A percentile compares a stretch with the other conserved stretches of the same genome.
These are phyloP conservation scores for Sanghuangporus weigelae DNA, from an alignment of 1,284 basidiomycete species.

Conservation along the genomic window DNA sequence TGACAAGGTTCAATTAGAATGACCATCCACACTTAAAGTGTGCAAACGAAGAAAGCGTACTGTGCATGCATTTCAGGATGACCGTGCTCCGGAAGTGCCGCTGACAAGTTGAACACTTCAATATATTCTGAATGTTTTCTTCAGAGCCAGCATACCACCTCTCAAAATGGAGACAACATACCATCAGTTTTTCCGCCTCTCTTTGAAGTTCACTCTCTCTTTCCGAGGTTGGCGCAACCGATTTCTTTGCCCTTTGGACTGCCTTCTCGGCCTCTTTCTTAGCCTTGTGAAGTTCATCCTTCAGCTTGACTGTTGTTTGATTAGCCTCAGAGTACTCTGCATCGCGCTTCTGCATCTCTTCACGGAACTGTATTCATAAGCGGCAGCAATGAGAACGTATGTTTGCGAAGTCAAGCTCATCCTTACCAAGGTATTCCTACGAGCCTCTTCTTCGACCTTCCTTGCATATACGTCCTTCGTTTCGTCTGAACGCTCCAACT, in stretches of 20 bases:
- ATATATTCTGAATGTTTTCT: conserved; percentile 54
- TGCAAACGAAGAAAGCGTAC: conserved; percentile 42
- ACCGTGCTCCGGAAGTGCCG: conserved; percentile 81
- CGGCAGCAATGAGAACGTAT: not conserved
- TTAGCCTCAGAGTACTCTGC: conserved; percentile 24
- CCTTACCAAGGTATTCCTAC: not conserved
- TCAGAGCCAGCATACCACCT: not conserved
- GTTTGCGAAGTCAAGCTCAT: not conserved
- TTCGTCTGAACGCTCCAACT: too few species aligned
- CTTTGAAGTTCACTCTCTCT: conserved; percentile 39
- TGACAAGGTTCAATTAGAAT: conserved; percentile 14
- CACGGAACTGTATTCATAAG: conserved; percentile 1
- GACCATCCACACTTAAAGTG: conserved; percentile 5
- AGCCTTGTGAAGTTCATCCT: conserved; percentile 42
- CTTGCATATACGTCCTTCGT: not conserved
- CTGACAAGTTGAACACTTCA: conserved; percentile 92
- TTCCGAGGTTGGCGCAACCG: conserved; percentile 25
- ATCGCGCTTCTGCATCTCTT: conserved; percentile 8
- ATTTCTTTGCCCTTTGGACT: conserved; percentile 39
- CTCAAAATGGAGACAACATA: conserved; percentile 31
- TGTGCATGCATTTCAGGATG: conserved; percentile 93
- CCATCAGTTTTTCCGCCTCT: conserved; percentile 63
- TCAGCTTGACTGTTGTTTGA: conserved; percentile 36
- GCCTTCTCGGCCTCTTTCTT: conserved; percentile 52
- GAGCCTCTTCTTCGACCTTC: not conserved